Base-by-base conservation (phyloP, 306 rosid genomes). In the Vicia villosa region DNA sequence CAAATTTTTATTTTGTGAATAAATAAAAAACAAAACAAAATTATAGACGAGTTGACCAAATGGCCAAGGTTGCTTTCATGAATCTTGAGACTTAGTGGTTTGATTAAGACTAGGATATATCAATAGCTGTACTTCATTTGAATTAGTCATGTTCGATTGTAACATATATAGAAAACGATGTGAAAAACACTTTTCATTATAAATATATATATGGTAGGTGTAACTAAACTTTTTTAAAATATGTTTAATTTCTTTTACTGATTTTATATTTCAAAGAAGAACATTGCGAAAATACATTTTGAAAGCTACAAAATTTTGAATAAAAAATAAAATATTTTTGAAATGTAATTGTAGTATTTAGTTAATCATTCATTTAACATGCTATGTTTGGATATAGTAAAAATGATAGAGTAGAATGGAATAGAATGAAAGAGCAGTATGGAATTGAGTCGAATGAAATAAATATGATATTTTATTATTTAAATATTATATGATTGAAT, bases 81-180 rank as follows among this genome's bases (percentile, higher is more conserved):
- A 66, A 66, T 78, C 78, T 66, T 14, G 70, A 58, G 10, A 67
- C 70, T 67, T 73, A 60, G 82, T 59, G 82, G 78, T 60, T 73
- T 21, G 79, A 79, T 32, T 5, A 60, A 73, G 82, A 79, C 15
- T 30, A 42, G 37, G 52, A 66, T 66, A 72, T 49, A 56, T 10
- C 65, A 65, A 78, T 59, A 66, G 66, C 51, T 78, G 74, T 50
- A 59, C 49, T 57, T 49, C 1, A 20, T 47, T 21, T 22, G 8
- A 41, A 40, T 49, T 66, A 12, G 32, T 14, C 70, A 34, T 47
- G 32, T 14, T 57, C 24, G n/a, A 21, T 52, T 52, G 59, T 52
- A 30, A 10, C 20, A 52, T 21, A 9, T 10, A 51, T 50, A 49
- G 4, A 50, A 68, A 58, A 28, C 26, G 14, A 68, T n/a, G 1